Base-by-base conservation (phyloP, 1,284 basidiomycete species). In the Ceratobasidium sp. region DNA sequence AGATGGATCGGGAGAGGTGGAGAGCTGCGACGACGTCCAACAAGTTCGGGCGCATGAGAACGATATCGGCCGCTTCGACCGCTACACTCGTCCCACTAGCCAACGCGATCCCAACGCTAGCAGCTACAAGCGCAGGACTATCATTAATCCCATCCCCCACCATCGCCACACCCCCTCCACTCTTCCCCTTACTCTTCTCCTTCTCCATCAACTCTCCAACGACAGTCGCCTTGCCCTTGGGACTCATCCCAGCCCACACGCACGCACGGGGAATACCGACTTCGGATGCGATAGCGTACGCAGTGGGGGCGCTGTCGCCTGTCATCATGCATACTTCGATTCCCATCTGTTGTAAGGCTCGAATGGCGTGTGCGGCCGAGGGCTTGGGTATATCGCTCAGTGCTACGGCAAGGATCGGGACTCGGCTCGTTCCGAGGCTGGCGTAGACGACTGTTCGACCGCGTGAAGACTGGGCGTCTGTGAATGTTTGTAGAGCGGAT, bases 81-180 rank as follows among this genome's bases (percentile, higher is more conserved):
- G 98, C 98, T 53, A 99, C 95, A 33, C 96, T 97, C 6, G 98
- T 97, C 28, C 98, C 98, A 0, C 95, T 95, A 23, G 95, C 96
- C 0, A 99, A 90, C 0, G 98, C 98, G 80, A 99, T 97, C 33
- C 98, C 98, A 44, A 99, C 94, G 1, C 96, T 95, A 0, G 97
- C 95, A 1, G 95, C 95, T 20, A 97, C 97, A 0, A 99, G 92
- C 0, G 97, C 98, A 0, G 97, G 97, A 0, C 97, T 97, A 84
- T 99, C 98, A 85, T 99, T 99, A 87, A 99, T 98, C 23, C 98
- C 98, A 85, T 99, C 98, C 26, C 98, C 98, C 67, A 99, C 97
- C 96, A 98, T 97, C 0, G 95, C 97, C 28, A 97, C 93, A 49
- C 92, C 93, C 33, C 90, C 91, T 51, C 49, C 26, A 7, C 44